A percentile compares a stretch with the other conserved stretches of the same genome.
Conservation (phyloP, 495 filamentous ascomycete species). For the Lepidopterella palustris region DNA sequence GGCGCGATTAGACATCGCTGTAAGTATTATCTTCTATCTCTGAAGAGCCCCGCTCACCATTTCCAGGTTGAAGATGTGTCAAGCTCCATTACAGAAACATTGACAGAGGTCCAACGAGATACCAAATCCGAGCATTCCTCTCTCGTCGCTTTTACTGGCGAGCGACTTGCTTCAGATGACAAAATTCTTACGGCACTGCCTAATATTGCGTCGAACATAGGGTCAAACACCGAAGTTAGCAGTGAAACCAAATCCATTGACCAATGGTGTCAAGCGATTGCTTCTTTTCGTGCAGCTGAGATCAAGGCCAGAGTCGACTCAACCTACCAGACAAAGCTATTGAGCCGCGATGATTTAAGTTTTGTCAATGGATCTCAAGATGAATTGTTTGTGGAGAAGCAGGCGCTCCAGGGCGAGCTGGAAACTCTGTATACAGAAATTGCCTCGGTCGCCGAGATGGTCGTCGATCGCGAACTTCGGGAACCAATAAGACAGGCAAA, state of each 20-base stretch:
- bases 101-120: constrained; percentile 21
- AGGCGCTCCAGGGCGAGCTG: constrained; percentile 29
- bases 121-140: constrained; percentile 12
- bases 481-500: constrained; percentile 20
- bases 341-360: background rate
- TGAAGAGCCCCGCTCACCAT: background rate
- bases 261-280: constrained; percentile 31
- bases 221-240: constrained; percentile 5
- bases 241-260: constrained; percentile 28
- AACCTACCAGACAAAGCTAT: constrained; percentile 9
- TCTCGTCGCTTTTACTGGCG: constrained; percentile 19
- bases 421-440: constrained; percentile 31
- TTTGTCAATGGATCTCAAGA: constrained; percentile 1
- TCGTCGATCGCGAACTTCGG: constrained; percentile 27
- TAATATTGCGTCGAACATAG: constrained; percentile 29
- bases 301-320: constrained; percentile 31
- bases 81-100: constrained; percentile 20
- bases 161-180: constrained; percentile 34
- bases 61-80: constrained; percentile 28
- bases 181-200: constrained; percentile 31
- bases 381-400: constrained; percentile 18
- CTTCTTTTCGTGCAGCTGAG: constrained; percentile 25
- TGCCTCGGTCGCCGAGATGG: constrained; percentile 33
- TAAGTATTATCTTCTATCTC: background rate
- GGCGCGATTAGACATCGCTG: constrained; percentile 29